Percentiles rank a stretch among this genome's conserved stretches.
Evolutionary conservation across 805 yeast species (phyloP).

Genomic region (Ogataea henricii): DNA sequence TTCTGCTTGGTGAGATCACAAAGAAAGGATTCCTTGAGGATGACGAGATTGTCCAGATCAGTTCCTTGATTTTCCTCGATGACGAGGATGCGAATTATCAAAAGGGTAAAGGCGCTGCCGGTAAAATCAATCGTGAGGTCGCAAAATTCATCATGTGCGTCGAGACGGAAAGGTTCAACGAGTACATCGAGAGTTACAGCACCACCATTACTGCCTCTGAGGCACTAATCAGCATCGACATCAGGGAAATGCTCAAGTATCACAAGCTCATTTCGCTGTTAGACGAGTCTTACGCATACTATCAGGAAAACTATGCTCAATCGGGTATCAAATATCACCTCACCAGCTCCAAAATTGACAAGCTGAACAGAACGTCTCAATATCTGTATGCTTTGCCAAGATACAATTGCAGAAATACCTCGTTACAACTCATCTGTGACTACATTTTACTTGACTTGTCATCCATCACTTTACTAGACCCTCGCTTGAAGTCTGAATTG

Average conservation of each 20-base stretch:
- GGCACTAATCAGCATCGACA: constrained; percentile 27
- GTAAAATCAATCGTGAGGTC: constrained; percentile 45
- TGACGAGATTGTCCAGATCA: constrained; percentile 42
- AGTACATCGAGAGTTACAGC: constrained; percentile 38
- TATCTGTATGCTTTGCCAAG: constrained; percentile 37
- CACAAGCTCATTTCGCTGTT: constrained; percentile 32
- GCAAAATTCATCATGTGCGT: constrained; percentile 54
- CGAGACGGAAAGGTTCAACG: constrained; percentile 42
- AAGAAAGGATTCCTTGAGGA: constrained; percentile 66
- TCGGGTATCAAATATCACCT: constrained; percentile 10
- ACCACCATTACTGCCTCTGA: constrained; percentile 33
- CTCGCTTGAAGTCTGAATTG: constrained; percentile 31
- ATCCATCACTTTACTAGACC: constrained; percentile 33
- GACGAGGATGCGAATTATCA: constrained; percentile 29
- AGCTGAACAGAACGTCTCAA: constrained; percentile 32
- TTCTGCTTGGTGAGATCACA: constrained; percentile 55
- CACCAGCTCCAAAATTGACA: constrained; percentile 19
- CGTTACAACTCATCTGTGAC: constrained; percentile 42
- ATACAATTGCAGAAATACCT: constrained; percentile 32
- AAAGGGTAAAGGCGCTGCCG: constrained; percentile 23
- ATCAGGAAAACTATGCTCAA: constrained; percentile 20
- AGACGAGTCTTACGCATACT: constrained; percentile 32
- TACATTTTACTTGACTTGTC: constrained; percentile 49
- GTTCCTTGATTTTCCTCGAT: constrained; percentile 33
- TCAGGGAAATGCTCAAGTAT: constrained; percentile 32